Base-by-base conservation (phyloP, 495 filamentous ascomycete species). In the Hyaloscypha bicolor region DNA sequence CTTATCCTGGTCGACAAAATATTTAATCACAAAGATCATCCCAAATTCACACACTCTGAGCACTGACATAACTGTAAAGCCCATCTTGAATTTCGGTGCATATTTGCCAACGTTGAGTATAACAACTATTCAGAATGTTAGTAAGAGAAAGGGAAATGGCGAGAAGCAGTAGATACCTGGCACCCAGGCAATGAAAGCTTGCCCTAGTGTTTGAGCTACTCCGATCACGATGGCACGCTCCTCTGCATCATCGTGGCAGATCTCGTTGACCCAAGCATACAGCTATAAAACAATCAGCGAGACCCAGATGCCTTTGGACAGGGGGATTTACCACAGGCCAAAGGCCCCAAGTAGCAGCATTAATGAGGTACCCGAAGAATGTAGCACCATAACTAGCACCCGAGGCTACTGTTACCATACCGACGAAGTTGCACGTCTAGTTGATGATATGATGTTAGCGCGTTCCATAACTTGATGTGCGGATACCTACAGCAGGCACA, bases 171-270 rank as follows among this genome's bases (percentile, higher is more conserved):
- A 48, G 11, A 16, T 48, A 48, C 42, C 42, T 48, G 45, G 3
- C 21, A 63, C 19, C 61, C 61, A 63, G 29, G 61, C 62, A 4
- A 25, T 30, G 30, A 81, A 80, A 2, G 81, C 81, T 71, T 85
- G 82, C 14, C 79, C 79, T 64, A 84, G 66, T 12, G 78, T 77
- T 62, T 84, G 86, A 71, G 83, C 79, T 21, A 76, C 71, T 30
- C 80, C 76, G 32, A 83, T 77, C 6, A 84, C 81, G 16, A 86
- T 63, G 2, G 84, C 80, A 22, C 86, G 75, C 70, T 87, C 83
- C 65, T 83, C 80, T 29, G 81, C 80, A 63, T 83, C 82, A 39
- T 79, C 79, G 12, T 75, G 74, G 69, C 77, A 86, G 71, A 79
- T 81, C 69, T 76, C 84, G 69, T 86, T 81, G 1, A 82, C 80